Percentiles rank a stretch among this genome's conserved stretches.
phyloP scores from a whole-genome alignment of 1,139 yeast genomes.

The Lodderomyces oxycetoniae region DNA sequence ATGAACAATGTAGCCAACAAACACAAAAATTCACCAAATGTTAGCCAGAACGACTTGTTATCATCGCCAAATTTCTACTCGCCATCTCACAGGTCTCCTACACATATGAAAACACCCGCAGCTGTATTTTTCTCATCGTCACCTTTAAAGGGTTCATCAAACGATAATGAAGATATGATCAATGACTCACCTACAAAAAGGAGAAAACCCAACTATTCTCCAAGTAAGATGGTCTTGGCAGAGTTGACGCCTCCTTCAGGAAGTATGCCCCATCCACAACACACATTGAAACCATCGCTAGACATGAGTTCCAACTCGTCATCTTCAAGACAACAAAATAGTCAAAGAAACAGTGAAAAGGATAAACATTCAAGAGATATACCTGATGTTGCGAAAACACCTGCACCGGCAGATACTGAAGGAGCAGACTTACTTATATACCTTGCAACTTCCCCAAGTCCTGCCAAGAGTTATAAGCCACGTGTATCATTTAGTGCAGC shows the following conservation, averaged over 20 bases:
- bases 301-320: conserved; percentile 16
- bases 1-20: conserved; percentile 17
- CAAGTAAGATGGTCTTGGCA: conserved; percentile 35
- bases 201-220: conserved; percentile 19
- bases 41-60: conserved; percentile 13
- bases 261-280: background rate
- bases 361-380: background rate
- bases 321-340: conserved; percentile 1
- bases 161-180: conserved; percentile 12
- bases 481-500: conserved; percentile 14
- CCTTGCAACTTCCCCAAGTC: conserved; percentile 82
- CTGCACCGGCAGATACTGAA: conserved; percentile 48
- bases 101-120: conserved; percentile 38
- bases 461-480: conserved; percentile 48
- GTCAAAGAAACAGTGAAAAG: background rate
- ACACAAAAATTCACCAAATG: background rate
- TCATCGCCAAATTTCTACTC: conserved; percentile 37
- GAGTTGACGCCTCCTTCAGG: conserved; percentile 26
- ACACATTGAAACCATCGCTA: conserved; percentile 34
- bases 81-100: conserved; percentile 41
- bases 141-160: conserved; percentile 25
- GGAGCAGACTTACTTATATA: conserved; percentile 67
- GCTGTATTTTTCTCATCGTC: conserved; percentile 32
- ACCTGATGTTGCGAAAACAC: conserved; percentile 5
- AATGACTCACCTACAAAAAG: conserved; percentile 33